Evolutionary conservation across 139 green algal species (phyloP).

Genomic region (Coccomyxa sp.): DNA sequence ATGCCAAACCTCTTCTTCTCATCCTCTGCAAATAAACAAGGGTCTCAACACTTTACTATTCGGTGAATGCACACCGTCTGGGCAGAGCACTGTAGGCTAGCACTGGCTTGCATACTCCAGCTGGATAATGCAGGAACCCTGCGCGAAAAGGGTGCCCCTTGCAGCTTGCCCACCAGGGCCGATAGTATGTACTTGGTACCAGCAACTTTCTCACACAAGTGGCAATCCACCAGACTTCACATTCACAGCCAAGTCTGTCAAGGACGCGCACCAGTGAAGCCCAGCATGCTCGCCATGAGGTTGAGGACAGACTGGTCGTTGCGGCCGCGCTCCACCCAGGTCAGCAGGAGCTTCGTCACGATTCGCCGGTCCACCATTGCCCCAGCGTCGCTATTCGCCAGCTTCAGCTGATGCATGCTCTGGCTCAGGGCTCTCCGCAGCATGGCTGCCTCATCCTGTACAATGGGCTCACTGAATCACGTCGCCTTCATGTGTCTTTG

Average conservation of each 20-base stretch:
- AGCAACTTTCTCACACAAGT: too few species aligned
- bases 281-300: slow-evolving; percentile 43
- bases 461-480: not conserved
- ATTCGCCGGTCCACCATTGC: slow-evolving; percentile 57
- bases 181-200: too few species aligned
- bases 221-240: not conserved
- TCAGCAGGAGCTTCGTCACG: slow-evolving; percentile 60
- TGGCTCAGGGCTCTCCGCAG: slow-evolving; percentile 41
- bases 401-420: slow-evolving; percentile 23
- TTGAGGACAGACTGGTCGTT: slow-evolving; percentile 25
- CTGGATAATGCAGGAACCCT: not conserved
- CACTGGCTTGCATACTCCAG: not conserved
- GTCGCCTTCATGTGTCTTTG: too few species aligned
- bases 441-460: slow-evolving; percentile 48
- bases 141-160: too few species aligned
- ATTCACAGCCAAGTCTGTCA: not conserved
- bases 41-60: not conserved
- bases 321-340: slow-evolving; percentile 50
- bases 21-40: slow-evolving; percentile 31
- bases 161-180: too few species aligned
- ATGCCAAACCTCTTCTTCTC: slow-evolving; percentile 21
- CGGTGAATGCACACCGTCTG: too few species aligned
- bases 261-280: slow-evolving; percentile 24
- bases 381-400: slow-evolving; percentile 25
- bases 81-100: not conserved